A percentile compares a stretch with the other conserved stretches of the same genome.
These are phyloP conservation scores for Neurospora sp. DNA, from an alignment of 2,329 filamentous ascomycete genomes.

Conservation along the genomic window DNA sequence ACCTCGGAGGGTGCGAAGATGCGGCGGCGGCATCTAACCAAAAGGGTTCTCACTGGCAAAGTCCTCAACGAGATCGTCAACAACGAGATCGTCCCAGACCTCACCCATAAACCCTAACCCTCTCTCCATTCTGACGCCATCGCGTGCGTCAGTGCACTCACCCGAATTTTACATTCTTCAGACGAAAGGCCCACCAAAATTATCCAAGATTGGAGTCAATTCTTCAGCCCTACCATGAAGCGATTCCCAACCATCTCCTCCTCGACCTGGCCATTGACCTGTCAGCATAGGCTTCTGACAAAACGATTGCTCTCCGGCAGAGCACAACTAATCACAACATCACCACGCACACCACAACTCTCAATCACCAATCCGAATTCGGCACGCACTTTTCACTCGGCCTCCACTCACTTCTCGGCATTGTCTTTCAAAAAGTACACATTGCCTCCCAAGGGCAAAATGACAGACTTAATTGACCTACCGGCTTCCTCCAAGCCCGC, in stretches of 20 bases:
- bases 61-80: no score
- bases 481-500: conserved; percentile 12
- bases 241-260: conserved; percentile 1
- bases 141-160: neutral
- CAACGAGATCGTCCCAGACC: neutral
- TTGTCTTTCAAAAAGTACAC: conserved; percentile 16
- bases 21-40: neutral
- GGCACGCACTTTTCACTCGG: neutral
- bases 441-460: conserved; percentile 9
- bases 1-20: neutral
- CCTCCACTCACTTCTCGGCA: neutral
- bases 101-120: conserved; percentile 3
- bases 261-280: conserved; percentile 3
- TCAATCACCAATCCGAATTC: neutral
- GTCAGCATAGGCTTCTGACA: neutral
- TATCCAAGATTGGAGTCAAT: neutral
- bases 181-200: conserved; percentile 2
- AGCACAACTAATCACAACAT: neutral
- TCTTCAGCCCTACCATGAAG: conserved; percentile 5
- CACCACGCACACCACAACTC: neutral
- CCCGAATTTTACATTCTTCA: neutral
- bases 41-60: neutral
- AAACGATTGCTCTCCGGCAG: neutral
- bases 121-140: neutral
- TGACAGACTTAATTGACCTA: conserved; percentile 5